These are phyloP conservation scores for Chaetomium fimeti DNA, from an alignment of 495 filamentous ascomycete genomes.

Conservation along the genomic window DNA sequence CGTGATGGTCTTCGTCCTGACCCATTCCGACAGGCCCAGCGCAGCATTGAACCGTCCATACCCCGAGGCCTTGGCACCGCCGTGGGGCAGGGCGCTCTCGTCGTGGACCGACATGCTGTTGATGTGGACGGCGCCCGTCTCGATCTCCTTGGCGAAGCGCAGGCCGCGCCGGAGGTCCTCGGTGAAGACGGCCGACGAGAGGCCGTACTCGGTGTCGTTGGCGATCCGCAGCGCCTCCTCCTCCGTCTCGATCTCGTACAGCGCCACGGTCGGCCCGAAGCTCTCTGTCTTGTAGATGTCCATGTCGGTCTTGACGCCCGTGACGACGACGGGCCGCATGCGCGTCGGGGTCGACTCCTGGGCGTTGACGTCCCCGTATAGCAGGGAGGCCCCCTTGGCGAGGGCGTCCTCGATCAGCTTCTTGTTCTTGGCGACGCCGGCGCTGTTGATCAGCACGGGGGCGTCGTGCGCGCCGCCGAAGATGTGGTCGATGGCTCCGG, in stretches of 20 bases:
- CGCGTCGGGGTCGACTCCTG: slow-evolving; percentile 51
- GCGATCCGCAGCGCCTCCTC: slow-evolving; percentile 74
- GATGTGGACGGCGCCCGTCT: slow-evolving; percentile 86
- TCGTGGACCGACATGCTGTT: slow-evolving; percentile 86
- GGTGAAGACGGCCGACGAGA: slow-evolving; percentile 85
- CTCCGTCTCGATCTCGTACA: slow-evolving; percentile 57
- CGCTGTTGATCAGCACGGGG: slow-evolving; percentile 59
- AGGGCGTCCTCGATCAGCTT: slow-evolving; percentile 64
- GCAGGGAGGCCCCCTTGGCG: slow-evolving; percentile 63
- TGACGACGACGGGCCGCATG: slow-evolving; percentile 72
- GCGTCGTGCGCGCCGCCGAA: slow-evolving; percentile 53
- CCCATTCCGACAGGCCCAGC: slow-evolving; percentile 66
- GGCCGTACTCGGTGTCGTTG: slow-evolving; percentile 80
- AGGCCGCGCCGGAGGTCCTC: slow-evolving; percentile 72
- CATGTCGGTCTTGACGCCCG: slow-evolving; percentile 73
- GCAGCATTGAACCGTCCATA: slow-evolving; percentile 63
- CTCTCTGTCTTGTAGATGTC: slow-evolving; percentile 77
- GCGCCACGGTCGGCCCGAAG: slow-evolving; percentile 74
- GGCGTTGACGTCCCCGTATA: slow-evolving; percentile 55
- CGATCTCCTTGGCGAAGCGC: slow-evolving; percentile 68
- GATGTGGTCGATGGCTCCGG: slow-evolving; percentile 49
- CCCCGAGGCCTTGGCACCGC: slow-evolving; percentile 80
- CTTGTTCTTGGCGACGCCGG: slow-evolving; percentile 65
- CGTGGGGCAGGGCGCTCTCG: slow-evolving; percentile 74
- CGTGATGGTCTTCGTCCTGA: slow-evolving; percentile 81